Percentiles rank a stretch among this genome's conserved stretches.
These are phyloP conservation scores for Pythium phragmitis DNA, from an alignment of 352 stramenopile genomes.

Conservation along the genomic window DNA sequence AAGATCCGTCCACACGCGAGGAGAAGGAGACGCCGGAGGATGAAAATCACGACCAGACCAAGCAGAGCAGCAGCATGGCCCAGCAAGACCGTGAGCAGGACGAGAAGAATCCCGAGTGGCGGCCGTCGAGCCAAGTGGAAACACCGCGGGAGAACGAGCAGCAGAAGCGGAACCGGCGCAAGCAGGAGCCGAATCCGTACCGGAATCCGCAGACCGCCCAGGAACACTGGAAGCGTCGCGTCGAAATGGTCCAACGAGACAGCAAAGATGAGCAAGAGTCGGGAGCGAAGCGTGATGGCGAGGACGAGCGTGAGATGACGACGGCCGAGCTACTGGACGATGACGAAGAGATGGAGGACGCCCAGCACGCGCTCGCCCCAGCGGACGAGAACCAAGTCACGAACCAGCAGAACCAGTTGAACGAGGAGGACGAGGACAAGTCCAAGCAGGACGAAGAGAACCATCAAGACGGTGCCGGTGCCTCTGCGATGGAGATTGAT, in stretches of 20 bases:
- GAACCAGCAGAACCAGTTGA: conserved; percentile 31
- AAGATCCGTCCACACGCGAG: conserved; percentile 38
- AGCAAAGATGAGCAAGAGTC: conserved; percentile 31
- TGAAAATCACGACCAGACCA: conserved; percentile 53
- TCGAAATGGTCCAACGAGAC: conserved; percentile 84
- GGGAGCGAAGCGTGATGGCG: conserved; percentile 10
- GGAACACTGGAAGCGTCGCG: conserved; percentile 97
- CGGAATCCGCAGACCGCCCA: conserved; percentile 93
- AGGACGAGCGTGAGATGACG: conserved; percentile 28
- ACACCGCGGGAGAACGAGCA: conserved; percentile 52
- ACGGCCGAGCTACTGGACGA: conserved; percentile 42
- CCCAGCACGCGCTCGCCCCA: conserved; percentile 38
- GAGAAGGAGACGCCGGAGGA: conserved; percentile 43
- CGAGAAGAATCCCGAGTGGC: conserved; percentile 42
- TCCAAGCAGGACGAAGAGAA: conserved; percentile 44
- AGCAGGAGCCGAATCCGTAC: conserved; percentile 94
- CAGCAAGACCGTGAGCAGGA: conserved; percentile 43
- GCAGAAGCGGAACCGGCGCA: conserved; percentile 70
- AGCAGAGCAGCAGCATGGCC: conserved; percentile 41
- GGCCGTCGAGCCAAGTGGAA: conserved; percentile 36
- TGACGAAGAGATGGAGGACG: conserved; percentile 42
- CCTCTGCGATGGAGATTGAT: conserved; percentile 64
- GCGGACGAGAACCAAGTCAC: conserved; percentile 43
- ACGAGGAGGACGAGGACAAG: conserved; percentile 46
- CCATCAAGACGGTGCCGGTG: conserved; percentile 35